phyloP scores from a whole-genome alignment of 1,139 yeast species.

The Suhomyces yuchorum region DNA sequence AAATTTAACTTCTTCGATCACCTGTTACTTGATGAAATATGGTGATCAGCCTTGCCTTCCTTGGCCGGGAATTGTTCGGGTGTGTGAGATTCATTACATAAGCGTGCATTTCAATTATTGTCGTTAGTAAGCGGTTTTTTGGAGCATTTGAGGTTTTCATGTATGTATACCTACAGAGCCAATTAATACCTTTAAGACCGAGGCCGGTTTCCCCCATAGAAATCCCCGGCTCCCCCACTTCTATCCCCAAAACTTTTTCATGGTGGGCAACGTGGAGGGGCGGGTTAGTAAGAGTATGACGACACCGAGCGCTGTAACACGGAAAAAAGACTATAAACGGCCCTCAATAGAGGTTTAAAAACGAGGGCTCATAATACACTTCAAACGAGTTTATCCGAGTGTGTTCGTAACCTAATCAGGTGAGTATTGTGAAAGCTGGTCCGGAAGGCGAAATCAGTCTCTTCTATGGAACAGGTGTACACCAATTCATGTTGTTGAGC shows the following conservation, averaged over 20 bases:
- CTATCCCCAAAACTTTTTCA: not conserved
- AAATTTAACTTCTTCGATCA: not conserved
- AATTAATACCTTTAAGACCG: not conserved
- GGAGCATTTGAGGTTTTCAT: not conserved
- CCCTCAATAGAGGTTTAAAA: too few relatives aligned
- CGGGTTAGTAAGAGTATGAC: not conserved
- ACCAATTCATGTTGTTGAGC: too few relatives aligned
- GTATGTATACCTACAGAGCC: too few relatives aligned
- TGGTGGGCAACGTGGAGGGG: not conserved
- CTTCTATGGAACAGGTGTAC: too few relatives aligned
- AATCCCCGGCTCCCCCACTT: not conserved
- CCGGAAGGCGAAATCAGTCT: too few relatives aligned
- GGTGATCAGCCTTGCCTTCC: not conserved
- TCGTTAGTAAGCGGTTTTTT: not conserved
- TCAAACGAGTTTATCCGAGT: not conserved
- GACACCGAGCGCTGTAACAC: not conserved
- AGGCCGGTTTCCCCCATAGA: not conserved
- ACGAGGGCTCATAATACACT: not conserved
- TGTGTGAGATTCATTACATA: not conserved
- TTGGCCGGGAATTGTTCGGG: too few relatives aligned
- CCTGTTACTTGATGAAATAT: not conserved
- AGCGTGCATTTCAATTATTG: not conserved
- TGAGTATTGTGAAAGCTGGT: not conserved
- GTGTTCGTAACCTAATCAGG: slow-evolving; percentile 3
- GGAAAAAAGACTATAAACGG: not conserved